Conservation (phyloP, 1,284 basidiomycete species). For the Leccinum solheimii region DNA sequence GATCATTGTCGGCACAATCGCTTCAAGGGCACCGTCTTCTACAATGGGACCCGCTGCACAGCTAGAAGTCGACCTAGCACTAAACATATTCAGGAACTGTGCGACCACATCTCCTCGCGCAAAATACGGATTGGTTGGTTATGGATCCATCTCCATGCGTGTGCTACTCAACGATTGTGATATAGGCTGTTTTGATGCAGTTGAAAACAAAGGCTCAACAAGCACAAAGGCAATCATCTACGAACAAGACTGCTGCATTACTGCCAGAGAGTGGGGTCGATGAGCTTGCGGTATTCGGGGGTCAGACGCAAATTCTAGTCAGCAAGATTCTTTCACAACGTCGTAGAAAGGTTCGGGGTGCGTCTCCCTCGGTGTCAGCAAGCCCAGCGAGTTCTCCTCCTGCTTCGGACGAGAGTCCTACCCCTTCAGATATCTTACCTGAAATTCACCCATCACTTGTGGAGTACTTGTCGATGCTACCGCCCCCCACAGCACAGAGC, state of each 20-base stretch:
- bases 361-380: constrained; percentile 18
- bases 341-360: constrained; percentile 20
- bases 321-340: constrained; percentile 48
- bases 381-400: constrained; percentile 31
- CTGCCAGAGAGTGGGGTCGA: constrained; percentile 53
- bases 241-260: constrained; percentile 36
- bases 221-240: constrained; percentile 40
- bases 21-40: constrained; percentile 55
- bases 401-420: constrained; percentile 30
- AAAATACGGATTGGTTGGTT: constrained; percentile 49
- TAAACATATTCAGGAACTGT: constrained; percentile 54
- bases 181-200: constrained; percentile 48
- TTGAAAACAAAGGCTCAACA: constrained; percentile 52
- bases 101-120: constrained; percentile 49
- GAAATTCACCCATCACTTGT: constrained; percentile 62
- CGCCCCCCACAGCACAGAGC: constrained; percentile 27
- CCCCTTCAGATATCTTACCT: constrained; percentile 33
- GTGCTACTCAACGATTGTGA: neutral
- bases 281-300: constrained; percentile 67
- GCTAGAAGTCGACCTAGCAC: constrained; percentile 54
- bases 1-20: constrained; percentile 60
- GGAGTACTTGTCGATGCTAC: constrained; percentile 45
- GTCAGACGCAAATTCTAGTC: constrained; percentile 56
- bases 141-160: constrained; percentile 7
- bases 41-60: constrained; percentile 59